phyloP scores from a whole-genome alignment of 2,329 filamentous ascomycete genomes.

The Elsinoe fawcettii region DNA sequence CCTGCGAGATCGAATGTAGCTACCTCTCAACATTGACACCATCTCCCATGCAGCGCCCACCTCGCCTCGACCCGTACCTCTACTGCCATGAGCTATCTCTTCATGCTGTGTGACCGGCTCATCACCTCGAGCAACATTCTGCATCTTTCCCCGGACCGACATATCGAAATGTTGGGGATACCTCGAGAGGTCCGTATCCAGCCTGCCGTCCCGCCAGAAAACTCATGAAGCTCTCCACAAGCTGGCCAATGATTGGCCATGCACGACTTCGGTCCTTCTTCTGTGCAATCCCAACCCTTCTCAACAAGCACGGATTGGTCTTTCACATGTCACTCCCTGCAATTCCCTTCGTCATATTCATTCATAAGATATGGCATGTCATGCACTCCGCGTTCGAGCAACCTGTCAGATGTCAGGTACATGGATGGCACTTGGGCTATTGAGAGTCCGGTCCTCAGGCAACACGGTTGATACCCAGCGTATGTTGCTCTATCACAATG shows the following conservation, averaged over 20 bases:
- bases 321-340: background rate
- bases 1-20: too few relatives aligned
- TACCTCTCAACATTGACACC: too few relatives aligned
- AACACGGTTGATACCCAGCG: background rate
- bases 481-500: background rate
- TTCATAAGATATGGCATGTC: background rate
- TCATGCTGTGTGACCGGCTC: background rate
- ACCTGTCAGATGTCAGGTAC: background rate
- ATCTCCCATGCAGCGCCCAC: too few relatives aligned
- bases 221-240: background rate
- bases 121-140: background rate
- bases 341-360: background rate
- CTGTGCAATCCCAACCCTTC: background rate
- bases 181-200: background rate
- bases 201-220: background rate
- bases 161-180: background rate
- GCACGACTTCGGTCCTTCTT: background rate
- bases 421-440: background rate
- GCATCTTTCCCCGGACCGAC: background rate
- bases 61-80: too few relatives aligned
- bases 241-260: background rate
- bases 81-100: background rate
- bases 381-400: background rate
- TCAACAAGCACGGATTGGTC: background rate
- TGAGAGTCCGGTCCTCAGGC: background rate